Evolutionary conservation across 2,329 filamentous ascomycete species (phyloP).

Genomic region (Diaporthe destruens): DNA sequence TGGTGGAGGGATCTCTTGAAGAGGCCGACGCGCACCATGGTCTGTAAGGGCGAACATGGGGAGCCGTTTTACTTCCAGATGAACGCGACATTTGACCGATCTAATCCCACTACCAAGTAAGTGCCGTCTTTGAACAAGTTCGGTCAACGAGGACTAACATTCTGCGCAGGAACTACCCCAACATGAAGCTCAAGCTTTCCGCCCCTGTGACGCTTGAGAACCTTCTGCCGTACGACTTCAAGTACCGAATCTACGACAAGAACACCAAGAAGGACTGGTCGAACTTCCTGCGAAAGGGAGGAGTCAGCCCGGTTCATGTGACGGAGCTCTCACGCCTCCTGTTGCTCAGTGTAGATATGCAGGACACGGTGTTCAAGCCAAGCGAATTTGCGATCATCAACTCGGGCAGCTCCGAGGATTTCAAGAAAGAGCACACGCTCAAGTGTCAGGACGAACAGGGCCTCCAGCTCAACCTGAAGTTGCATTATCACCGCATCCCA

Average conservation of each 20-base stretch:
- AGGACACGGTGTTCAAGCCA: slow-evolving; percentile 93
- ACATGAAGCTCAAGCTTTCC: slow-evolving; percentile 92
- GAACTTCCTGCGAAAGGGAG: slow-evolving; percentile 96
- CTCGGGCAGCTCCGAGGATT: slow-evolving; percentile 87
- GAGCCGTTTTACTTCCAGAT: slow-evolving; percentile 98
- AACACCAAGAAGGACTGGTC: slow-evolving; percentile 99
- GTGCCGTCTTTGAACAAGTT: slow-evolving; percentile 43
- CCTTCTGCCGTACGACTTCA: slow-evolving; percentile 96
- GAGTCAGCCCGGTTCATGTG: slow-evolving; percentile 96
- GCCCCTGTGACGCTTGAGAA: slow-evolving; percentile 96
- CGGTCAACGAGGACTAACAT: slow-evolving; percentile 49
- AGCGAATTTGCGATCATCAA: slow-evolving; percentile 99
- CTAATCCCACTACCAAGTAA: slow-evolving; percentile 83
- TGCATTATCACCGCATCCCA: slow-evolving; percentile 92
- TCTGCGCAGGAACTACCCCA: slow-evolving; percentile 80
- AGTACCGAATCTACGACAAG: slow-evolving; percentile 98
- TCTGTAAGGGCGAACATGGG: slow-evolving; percentile 87
- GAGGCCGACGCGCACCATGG: slow-evolving; percentile 85
- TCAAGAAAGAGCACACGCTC: slow-evolving; percentile 83
- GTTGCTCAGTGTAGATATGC: slow-evolving; percentile 93
- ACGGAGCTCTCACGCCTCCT: slow-evolving; percentile 95
- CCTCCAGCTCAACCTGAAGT: slow-evolving; percentile 80
- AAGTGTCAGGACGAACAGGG: slow-evolving; percentile 88
- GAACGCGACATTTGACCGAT: slow-evolving; percentile 85
- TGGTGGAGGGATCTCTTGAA: slow-evolving; percentile 95